phyloP scores from a whole-genome alignment of 1,284 basidiomycete genomes.

The Tylopilus sp. region DNA sequence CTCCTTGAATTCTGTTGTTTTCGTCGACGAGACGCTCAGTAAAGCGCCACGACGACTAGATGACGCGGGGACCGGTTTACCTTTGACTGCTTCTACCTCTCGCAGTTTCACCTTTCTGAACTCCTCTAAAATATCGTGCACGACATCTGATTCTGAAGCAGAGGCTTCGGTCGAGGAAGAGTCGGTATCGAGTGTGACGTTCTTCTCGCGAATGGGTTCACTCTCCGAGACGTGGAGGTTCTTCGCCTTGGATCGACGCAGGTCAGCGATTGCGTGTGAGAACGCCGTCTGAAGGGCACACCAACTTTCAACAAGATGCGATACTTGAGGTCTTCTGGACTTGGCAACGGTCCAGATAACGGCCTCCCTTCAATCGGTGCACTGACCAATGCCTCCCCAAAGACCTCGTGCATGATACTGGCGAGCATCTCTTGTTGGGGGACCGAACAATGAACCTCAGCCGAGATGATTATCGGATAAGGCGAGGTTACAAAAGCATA shows the following conservation, averaged over 20 bases:
- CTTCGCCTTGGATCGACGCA: slow-evolving; percentile 49
- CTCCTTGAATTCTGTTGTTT: slow-evolving; percentile 28
- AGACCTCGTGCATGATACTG: slow-evolving; percentile 70
- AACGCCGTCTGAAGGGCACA: background rate
- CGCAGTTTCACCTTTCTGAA: slow-evolving; percentile 26
- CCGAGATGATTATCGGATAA: slow-evolving; percentile 92
- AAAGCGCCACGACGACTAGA: slow-evolving; percentile 7
- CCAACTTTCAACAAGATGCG: slow-evolving; percentile 80
- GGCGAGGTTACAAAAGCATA: slow-evolving; percentile 93
- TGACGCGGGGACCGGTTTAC: slow-evolving; percentile 12
- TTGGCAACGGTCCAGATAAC: slow-evolving; percentile 63
- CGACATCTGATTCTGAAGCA: slow-evolving; percentile 39
- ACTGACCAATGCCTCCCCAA: slow-evolving; percentile 72
- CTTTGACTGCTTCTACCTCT: slow-evolving; percentile 29
- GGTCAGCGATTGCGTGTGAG: slow-evolving; percentile 1
- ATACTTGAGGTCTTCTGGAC: slow-evolving; percentile 80
- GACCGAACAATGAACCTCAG: slow-evolving; percentile 86
- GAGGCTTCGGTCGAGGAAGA: slow-evolving; percentile 45
- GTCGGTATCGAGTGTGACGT: slow-evolving; percentile 40
- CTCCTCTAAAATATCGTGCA: slow-evolving; percentile 33
- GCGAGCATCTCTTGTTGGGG: slow-evolving; percentile 83
- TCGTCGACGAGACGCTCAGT: slow-evolving; percentile 14
- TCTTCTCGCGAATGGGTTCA: slow-evolving; percentile 40
- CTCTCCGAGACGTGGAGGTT: slow-evolving; percentile 48
- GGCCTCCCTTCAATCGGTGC: slow-evolving; percentile 51